These are phyloP conservation scores for Umbelopsis sp. DNA, from an alignment of 371 early-diverging fungal genomes.

Conservation along the genomic window DNA sequence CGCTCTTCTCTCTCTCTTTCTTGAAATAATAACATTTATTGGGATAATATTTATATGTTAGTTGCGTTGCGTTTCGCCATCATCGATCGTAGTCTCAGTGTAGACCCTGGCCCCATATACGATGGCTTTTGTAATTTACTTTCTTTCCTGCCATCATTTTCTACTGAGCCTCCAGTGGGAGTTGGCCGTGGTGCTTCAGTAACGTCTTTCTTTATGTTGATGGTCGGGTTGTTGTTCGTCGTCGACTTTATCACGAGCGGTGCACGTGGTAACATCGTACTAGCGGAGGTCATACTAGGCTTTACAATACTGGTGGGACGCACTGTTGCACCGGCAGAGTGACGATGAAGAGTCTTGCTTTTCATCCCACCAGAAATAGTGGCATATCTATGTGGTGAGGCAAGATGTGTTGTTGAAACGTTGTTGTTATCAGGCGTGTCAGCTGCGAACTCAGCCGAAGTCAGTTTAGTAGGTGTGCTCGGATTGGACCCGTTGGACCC, in stretches of 20 bases:
- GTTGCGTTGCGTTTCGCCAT: constrained; percentile 36
- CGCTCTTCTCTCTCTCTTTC: too few relatives aligned
- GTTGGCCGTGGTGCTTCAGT: background rate
- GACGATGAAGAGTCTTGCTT: constrained; percentile 2
- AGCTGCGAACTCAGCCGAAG: background rate
- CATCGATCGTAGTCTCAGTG: constrained; percentile 47
- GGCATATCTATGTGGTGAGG: background rate
- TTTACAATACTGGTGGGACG: background rate
- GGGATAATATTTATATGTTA: background rate
- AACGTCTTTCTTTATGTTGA: background rate
- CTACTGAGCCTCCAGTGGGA: background rate
- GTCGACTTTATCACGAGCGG: constrained; percentile 5
- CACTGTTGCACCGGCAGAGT: background rate
- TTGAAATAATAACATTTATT: constrained; percentile 9
- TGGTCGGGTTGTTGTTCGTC: background rate
- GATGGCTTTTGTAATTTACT: constrained; percentile 17
- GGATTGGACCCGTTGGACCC: constrained; percentile 17
- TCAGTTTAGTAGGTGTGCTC: constrained; percentile 18
- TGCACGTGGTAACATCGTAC: constrained; percentile 18
- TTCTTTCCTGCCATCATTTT: constrained; percentile 12
- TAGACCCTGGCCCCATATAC: constrained; percentile 41
- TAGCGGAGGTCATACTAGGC: background rate
- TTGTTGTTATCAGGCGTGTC: constrained; percentile 9
- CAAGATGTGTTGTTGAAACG: background rate
- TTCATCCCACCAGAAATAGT: constrained; percentile 7